A percentile compares a stretch with the other conserved stretches of the same genome.
phyloP scores from a whole-genome alignment of 768 basidiomycete genomes.

The Boletus fagicola region DNA sequence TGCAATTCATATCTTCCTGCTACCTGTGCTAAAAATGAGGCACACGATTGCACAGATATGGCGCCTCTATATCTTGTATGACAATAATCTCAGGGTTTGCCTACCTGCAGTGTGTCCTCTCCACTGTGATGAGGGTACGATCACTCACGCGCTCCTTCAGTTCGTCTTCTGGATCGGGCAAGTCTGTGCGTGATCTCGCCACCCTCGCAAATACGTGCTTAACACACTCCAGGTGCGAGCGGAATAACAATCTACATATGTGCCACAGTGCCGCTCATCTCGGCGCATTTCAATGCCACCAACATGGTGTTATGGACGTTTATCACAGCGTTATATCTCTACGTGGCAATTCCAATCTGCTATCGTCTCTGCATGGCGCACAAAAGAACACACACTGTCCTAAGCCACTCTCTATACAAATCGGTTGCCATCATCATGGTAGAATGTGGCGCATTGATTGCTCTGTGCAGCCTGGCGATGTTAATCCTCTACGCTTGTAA shows the following conservation, averaged over 20 bases:
- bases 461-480: conserved; percentile 6
- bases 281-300: not conserved
- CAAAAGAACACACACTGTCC: not conserved
- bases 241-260: not conserved
- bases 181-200: conserved; percentile 10
- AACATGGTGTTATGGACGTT: conserved; percentile 14
- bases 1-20: not conserved
- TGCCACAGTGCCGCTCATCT: not conserved
- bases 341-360: conserved; percentile 16
- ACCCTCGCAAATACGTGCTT: not conserved
- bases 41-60: conserved; percentile 12
- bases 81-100: conserved; percentile 9
- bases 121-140: not conserved
- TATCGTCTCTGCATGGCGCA: conserved; percentile 15
- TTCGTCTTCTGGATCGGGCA: conserved; percentile 21
- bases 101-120: conserved; percentile 16
- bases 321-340: conserved; percentile 15
- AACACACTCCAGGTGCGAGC: conserved; percentile 10
- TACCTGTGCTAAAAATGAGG: not conserved
- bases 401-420: conserved; percentile 8
- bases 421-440: conserved; percentile 18
- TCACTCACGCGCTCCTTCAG: conserved; percentile 1
- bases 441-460: conserved; percentile 20
- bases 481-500: conserved; percentile 5
- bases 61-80: conserved; percentile 25